These are phyloP conservation scores for Triticum dicoccoides DNA, from an alignment of 176 grass and related monocot genomes.

Conservation along the genomic window DNA sequence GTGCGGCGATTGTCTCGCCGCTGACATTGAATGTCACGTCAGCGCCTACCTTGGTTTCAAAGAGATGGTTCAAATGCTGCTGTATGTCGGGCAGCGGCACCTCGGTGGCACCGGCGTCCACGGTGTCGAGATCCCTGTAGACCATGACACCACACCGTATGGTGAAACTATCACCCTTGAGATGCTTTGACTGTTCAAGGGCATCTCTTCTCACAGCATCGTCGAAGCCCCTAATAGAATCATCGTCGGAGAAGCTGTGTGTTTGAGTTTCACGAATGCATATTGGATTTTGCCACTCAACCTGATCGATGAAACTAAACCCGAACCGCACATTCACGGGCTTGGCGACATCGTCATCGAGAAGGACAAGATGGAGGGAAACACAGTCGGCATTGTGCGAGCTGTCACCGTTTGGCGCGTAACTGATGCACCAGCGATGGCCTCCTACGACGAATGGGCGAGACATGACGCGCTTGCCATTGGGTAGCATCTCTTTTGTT, in stretches of 20 bases:
- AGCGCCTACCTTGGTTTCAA: neutral
- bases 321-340: neutral
- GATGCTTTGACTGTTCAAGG: neutral
- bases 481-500: neutral
- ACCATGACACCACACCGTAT: neutral
- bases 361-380: neutral
- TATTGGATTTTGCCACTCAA: neutral
- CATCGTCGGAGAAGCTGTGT: neutral
- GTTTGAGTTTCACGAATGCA: neutral
- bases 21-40: conserved; percentile 42
- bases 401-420: neutral
- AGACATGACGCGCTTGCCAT: neutral
- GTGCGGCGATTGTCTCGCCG: conserved; percentile 26
- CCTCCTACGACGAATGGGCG: neutral
- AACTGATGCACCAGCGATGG: neutral
- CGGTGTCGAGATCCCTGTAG: neutral
- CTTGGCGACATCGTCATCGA: neutral
- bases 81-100: neutral
- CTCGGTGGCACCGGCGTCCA: neutral
- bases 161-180: conserved; percentile 11
- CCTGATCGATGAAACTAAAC: neutral
- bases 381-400: neutral
- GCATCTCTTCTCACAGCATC: neutral
- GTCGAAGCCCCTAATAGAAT: neutral
- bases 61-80: conserved; percentile 20